Conservation (phyloP, 2,329 filamentous ascomycete species). For the Cladorrhinum sp. region DNA sequence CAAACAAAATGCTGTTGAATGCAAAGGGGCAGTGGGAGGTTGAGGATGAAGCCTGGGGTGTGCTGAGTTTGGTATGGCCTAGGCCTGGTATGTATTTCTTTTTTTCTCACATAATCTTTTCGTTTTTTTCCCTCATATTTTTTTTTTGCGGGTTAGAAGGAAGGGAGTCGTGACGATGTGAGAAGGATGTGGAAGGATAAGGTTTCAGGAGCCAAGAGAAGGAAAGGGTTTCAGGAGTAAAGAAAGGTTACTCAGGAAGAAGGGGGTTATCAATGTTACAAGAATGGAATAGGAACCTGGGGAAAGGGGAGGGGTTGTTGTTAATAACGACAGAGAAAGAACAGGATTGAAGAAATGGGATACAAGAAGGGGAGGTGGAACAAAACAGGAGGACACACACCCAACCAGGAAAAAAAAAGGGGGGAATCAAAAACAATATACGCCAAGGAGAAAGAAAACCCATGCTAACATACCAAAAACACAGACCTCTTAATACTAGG, state of each 20-base stretch:
- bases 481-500: conserved; percentile 87
- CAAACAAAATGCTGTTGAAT: conserved; percentile 59
- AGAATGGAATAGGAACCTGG: background rate
- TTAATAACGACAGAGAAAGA: too few species aligned
- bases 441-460: too few species aligned
- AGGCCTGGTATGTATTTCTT: conserved; percentile 67
- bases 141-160: background rate
- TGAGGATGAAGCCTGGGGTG: conserved; percentile 64
- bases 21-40: conserved; percentile 79
- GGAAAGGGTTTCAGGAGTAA: too few species aligned
- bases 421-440: too few species aligned
- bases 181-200: background rate
- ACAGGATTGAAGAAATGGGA: too few species aligned
- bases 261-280: too few species aligned
- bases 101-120: background rate
- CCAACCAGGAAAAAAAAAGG: too few species aligned
- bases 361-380: too few species aligned
- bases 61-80: conserved; percentile 78
- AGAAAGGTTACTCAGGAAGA: too few species aligned
- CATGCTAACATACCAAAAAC: background rate
- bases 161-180: too few species aligned
- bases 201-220: background rate
- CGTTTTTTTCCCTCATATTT: background rate
- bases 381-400: too few species aligned
- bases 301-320: too few species aligned